Conservation (phyloP, 202 grass and related monocot species). For the Setaria viridis region DNA sequence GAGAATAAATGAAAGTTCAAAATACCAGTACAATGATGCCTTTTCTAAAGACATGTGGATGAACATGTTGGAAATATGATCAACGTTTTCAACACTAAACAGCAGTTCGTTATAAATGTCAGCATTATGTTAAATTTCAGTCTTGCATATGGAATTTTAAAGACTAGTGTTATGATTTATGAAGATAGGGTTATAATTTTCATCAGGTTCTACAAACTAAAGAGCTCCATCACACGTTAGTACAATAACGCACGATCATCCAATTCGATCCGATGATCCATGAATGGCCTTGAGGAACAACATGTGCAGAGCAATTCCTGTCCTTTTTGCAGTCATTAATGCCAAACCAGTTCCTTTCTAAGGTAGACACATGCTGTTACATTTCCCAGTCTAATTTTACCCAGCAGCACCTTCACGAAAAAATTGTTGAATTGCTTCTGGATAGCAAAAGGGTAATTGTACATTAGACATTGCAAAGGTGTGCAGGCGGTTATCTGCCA, state of each 20-base stretch:
- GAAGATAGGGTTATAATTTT: background rate
- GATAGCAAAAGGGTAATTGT: background rate
- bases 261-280: too few relatives aligned
- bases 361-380: background rate
- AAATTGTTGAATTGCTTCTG: background rate
- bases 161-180: background rate
- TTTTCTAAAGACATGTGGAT: background rate
- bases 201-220: background rate
- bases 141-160: conserved; percentile 1
- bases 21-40: background rate
- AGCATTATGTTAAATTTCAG: background rate
- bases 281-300: background rate
- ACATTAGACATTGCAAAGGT: background rate
- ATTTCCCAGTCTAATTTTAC: background rate
- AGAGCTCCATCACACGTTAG: too few relatives aligned
- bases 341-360: background rate
- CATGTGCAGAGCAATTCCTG: background rate
- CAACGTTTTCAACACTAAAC: background rate
- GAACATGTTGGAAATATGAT: background rate
- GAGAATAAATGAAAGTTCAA: background rate
- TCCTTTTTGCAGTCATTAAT: background rate
- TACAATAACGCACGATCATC: too few relatives aligned
- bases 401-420: background rate
- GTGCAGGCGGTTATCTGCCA: background rate
- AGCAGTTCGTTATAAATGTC: background rate